Evolutionary conservation across 441 rosid genomes (phyloP).

Genomic region (Sinapis alba): DNA sequence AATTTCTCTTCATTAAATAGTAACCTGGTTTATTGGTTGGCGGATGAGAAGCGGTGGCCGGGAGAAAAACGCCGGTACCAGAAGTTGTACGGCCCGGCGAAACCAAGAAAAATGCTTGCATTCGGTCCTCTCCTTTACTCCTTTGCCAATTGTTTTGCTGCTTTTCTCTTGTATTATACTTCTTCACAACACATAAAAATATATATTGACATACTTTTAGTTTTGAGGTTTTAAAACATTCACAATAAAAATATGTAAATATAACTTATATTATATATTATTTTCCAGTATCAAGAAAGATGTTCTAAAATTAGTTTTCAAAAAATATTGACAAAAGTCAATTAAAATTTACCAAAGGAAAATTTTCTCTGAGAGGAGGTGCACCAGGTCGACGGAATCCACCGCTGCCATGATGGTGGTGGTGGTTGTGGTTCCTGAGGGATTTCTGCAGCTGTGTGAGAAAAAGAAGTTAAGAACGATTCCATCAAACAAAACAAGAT

Average conservation of each 20-base stretch:
- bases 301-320: neutral
- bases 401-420: neutral
- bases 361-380: constrained; percentile 3
- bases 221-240: neutral
- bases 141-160: constrained; percentile 41
- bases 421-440: constrained; percentile 7
- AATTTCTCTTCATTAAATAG: too few relatives aligned
- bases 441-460: neutral
- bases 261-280: neutral
- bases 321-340: neutral
- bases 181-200: constrained; percentile 21
- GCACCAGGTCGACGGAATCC: constrained; percentile 1
- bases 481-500: neutral
- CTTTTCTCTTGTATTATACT: constrained; percentile 42
- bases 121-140: constrained; percentile 57
- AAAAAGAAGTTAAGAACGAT: neutral
- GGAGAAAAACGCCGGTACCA: constrained; percentile 97
- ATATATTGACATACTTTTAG: neutral
- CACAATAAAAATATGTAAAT: neutral
- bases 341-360: constrained; percentile 2
- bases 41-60: constrained; percentile 45
- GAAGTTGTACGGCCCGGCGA: constrained; percentile 55
- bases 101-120: constrained; percentile 83
- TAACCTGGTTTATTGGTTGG: constrained; percentile 63
- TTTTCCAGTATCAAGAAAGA: neutral